These are phyloP conservation scores for Sanghuangporus baumii DNA, from an alignment of 1,284 basidiomycete genomes.

Conservation along the genomic window DNA sequence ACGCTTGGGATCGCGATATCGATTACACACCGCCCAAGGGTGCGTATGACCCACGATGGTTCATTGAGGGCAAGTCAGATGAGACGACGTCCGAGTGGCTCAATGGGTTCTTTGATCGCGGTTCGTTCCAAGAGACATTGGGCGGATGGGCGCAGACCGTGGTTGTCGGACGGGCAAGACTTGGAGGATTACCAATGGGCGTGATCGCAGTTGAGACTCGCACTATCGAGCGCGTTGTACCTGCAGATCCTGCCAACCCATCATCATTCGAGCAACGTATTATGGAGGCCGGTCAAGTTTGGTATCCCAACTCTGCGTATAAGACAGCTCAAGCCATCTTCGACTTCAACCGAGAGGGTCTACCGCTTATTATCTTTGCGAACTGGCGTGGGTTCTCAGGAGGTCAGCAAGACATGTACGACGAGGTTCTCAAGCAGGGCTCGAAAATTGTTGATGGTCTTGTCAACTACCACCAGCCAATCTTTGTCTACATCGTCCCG, in stretches of 20 bases:
- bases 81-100: constrained; percentile 75
- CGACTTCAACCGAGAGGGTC: constrained; percentile 95
- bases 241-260: constrained; percentile 98
- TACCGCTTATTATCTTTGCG: constrained; percentile 97
- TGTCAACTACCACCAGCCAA: constrained; percentile 96
- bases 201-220: constrained; percentile 98
- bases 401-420: constrained; percentile 98
- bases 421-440: constrained; percentile 91
- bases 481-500: constrained; percentile 98
- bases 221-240: constrained; percentile 94
- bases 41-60: constrained; percentile 96
- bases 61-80: constrained; percentile 90
- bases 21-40: constrained; percentile 90
- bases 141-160: constrained; percentile 99
- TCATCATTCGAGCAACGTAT: constrained; percentile 96
- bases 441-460: constrained; percentile 98
- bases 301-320: constrained; percentile 99
- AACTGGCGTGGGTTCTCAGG: constrained; percentile 99
- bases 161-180: constrained; percentile 90
- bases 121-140: constrained; percentile 93
- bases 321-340: constrained; percentile 99
- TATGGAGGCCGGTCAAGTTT: constrained; percentile 98
- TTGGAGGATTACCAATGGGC: constrained; percentile 96
- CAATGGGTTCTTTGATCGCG: constrained; percentile 94
- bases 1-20: constrained; percentile 92